Conservation (phyloP, 2,329 filamentous ascomycete species). For the Colletotrichum gigasporum region DNA sequence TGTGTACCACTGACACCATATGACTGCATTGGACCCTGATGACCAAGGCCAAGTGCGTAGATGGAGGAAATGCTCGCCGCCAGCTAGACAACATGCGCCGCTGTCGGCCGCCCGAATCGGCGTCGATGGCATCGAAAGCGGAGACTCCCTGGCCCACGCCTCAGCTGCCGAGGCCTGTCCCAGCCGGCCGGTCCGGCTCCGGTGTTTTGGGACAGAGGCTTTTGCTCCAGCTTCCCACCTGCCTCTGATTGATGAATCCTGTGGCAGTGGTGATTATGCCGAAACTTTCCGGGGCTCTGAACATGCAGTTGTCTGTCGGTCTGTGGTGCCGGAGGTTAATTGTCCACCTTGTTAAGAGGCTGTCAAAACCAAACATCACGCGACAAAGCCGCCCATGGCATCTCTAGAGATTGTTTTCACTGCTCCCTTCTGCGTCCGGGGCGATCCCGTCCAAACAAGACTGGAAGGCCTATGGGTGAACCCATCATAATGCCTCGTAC, state of each 20-base stretch:
- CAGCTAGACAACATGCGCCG: background rate
- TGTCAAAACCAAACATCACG: background rate
- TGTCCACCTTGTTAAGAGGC: background rate
- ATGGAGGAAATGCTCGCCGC: too few species aligned
- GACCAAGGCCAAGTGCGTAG: too few species aligned
- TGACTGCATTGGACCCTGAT: too few species aligned
- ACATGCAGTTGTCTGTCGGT: background rate
- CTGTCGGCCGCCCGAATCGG: background rate
- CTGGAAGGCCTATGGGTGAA: background rate
- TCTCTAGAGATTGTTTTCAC: background rate
- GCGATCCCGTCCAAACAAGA: background rate
- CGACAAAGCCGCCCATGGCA: background rate
- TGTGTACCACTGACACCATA: too few species aligned
- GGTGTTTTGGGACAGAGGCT: background rate
- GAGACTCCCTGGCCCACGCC: background rate
- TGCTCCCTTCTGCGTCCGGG: background rate
- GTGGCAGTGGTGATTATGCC: background rate
- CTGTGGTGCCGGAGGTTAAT: slow-evolving; percentile 7
- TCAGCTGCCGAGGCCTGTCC: slow-evolving; percentile 1
- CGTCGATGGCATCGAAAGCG: background rate
- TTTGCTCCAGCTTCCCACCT: background rate
- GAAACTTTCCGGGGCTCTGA: background rate
- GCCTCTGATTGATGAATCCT: background rate
- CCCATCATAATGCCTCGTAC: background rate
- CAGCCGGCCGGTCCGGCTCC: background rate